Percentiles rank a stretch among this genome's conserved stretches.
Evolutionary conservation across 345 rosid genomes (phyloP).

Genomic region (Melastoma malabathricum): DNA sequence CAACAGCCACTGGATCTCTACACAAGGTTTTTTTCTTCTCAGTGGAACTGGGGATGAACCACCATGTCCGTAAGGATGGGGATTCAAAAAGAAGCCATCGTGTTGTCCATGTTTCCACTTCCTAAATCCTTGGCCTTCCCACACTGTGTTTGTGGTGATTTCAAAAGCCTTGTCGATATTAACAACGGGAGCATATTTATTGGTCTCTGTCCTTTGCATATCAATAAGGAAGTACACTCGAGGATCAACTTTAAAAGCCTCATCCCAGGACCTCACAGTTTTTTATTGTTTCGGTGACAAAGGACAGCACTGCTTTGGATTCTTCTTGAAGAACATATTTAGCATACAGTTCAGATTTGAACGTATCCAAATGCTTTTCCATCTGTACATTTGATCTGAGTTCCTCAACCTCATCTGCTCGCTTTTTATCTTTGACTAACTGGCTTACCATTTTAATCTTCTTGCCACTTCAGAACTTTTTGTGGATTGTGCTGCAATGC

Average conservation of each 20-base stretch:
- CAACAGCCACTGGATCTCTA: conserved; percentile 86
- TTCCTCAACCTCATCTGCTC: conserved; percentile 73
- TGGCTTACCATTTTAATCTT: conserved; percentile 68
- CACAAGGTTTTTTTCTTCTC: conserved; percentile 76
- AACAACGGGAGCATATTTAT: conserved; percentile 70
- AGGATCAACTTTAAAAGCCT: conserved; percentile 66
- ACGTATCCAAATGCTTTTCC: conserved; percentile 47
- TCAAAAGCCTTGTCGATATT: conserved; percentile 95
- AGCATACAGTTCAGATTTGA: conserved; percentile 61
- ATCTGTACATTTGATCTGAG: conserved; percentile 68
- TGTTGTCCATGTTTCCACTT: conserved; percentile 88
- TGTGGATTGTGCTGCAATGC: conserved; percentile 66
- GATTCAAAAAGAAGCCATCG: conserved; percentile 94
- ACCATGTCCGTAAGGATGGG: conserved; percentile 48
- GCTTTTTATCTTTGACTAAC: conserved; percentile 63
- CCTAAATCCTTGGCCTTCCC: conserved; percentile 98
- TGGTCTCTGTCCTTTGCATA: conserved; percentile 62
- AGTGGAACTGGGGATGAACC: conserved; percentile 73
- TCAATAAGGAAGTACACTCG: conserved; percentile 70
- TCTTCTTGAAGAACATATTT: conserved; percentile 49
- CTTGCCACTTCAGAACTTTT: conserved; percentile 75
- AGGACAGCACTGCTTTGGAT: conserved; percentile 47
- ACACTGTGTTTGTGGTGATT: no score
- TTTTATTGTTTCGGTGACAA: conserved; percentile 60
- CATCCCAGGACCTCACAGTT: conserved; percentile 75